A percentile compares a stretch with the other conserved stretches of the same genome.
phyloP scores from a whole-genome alignment of 2,329 filamentous ascomycete species.

The Phialophora expanda region DNA sequence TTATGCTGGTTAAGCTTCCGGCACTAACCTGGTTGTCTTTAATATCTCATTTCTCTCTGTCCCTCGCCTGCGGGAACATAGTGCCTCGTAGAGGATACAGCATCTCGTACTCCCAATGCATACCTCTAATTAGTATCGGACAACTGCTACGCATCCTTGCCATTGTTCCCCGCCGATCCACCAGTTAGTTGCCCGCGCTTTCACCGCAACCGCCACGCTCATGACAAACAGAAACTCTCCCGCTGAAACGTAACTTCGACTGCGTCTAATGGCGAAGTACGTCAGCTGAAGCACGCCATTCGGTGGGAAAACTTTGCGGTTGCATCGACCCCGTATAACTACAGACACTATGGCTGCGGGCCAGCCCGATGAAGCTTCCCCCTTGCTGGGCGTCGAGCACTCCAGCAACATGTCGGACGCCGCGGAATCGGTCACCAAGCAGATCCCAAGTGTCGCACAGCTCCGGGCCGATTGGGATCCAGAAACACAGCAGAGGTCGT shows the following conservation, averaged over 20 bases:
- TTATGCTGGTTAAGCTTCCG: constrained; percentile 13
- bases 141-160: neutral
- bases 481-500: neutral
- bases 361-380: neutral
- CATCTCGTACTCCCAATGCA: neutral
- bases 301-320: constrained; percentile 4
- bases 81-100: no score
- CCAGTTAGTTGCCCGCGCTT: neutral
- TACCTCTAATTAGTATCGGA: neutral
- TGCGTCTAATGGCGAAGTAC: constrained; percentile 7
- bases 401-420: constrained; percentile 12
- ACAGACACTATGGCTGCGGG: neutral
- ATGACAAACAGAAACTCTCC: neutral
- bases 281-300: constrained; percentile 18
- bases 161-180: neutral
- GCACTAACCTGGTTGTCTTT: neutral
- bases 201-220: neutral
- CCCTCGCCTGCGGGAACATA: no score
- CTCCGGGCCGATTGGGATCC: neutral
- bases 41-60: neutral
- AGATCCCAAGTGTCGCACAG: neutral
- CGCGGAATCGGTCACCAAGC: constrained; percentile 6
- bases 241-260: neutral
- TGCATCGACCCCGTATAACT: neutral
- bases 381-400: neutral